Evolutionary conservation across 1,139 yeast genomes (phyloP).

Genomic region (Casaregolazyma lundiana): DNA sequence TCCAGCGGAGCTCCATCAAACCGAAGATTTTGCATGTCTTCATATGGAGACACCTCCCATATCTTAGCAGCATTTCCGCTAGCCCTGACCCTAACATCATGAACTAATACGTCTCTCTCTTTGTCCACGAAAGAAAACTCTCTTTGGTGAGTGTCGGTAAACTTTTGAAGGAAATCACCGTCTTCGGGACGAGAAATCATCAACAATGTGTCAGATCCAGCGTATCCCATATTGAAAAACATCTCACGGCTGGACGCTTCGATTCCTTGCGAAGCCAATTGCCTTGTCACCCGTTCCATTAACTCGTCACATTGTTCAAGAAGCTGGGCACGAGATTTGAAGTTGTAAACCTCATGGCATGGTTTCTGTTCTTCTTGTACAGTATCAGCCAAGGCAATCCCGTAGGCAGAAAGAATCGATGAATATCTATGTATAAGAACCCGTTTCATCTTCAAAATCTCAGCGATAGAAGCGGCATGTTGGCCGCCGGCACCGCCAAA

Average conservation of each 20-base stretch:
- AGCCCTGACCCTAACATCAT: slow-evolving; percentile 5
- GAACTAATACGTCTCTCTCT: slow-evolving; percentile 10
- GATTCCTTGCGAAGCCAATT: slow-evolving; percentile 1
- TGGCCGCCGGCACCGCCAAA: slow-evolving; percentile 38
- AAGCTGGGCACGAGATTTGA: no score
- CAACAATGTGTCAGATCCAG: slow-evolving; percentile 14
- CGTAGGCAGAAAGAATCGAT: slow-evolving; percentile 34
- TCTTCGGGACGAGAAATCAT: background rate
- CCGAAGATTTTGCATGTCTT: background rate
- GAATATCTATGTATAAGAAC: slow-evolving; percentile 33
- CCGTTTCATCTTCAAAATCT: slow-evolving; percentile 25
- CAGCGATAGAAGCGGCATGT: slow-evolving; percentile 29
- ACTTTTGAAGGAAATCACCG: slow-evolving; percentile 4
- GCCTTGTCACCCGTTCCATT: slow-evolving; percentile 1
- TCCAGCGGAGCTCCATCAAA: background rate
- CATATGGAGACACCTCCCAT: background rate
- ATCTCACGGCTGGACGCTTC: slow-evolving; percentile 2
- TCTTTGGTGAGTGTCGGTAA: slow-evolving; percentile 8
- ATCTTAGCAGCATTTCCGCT: slow-evolving; percentile 1
- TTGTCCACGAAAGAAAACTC: slow-evolving; percentile 14
- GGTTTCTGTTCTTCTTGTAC: slow-evolving; percentile 7
- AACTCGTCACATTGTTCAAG: background rate
- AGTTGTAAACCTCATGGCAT: slow-evolving; percentile 1
- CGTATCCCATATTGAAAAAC: slow-evolving; percentile 13
- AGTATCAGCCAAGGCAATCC: slow-evolving; percentile 32